Conservation (phyloP, 129 eudicot species). For the Oenanthe sinensis region DNA sequence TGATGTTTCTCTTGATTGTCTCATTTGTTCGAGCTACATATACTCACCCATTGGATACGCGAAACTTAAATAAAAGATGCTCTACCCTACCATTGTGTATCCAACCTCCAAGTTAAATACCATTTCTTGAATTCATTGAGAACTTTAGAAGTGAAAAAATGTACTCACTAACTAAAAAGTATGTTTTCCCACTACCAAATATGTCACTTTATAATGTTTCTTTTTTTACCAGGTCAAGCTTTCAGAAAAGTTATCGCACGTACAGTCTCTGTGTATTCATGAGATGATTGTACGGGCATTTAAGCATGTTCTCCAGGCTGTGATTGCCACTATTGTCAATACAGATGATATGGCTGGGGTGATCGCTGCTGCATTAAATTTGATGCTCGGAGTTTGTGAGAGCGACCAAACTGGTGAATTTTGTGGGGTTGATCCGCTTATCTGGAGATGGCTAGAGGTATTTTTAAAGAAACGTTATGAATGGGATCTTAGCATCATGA, state of each 20-base stretch:
- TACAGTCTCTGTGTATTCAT: slow-evolving; percentile 95
- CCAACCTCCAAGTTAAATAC: neutral
- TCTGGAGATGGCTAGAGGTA: slow-evolving; percentile 80
- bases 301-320: slow-evolving; percentile 94
- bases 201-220: slow-evolving; percentile 12
- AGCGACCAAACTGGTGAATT: slow-evolving; percentile 27
- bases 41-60: neutral
- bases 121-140: neutral
- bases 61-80: neutral
- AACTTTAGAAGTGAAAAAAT: neutral
- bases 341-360: slow-evolving; percentile 59
- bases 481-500: slow-evolving; percentile 73
- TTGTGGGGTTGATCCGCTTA: slow-evolving; percentile 48
- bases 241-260: slow-evolving; percentile 94
- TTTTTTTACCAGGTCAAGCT: slow-evolving; percentile 65
- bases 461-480: slow-evolving; percentile 81
- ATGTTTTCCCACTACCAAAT: neutral
- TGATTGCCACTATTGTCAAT: slow-evolving; percentile 66
- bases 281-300: slow-evolving; percentile 98
- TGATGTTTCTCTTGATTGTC: neutral
- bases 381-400: slow-evolving; percentile 89
- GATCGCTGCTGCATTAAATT: slow-evolving; percentile 75
- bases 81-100: neutral
- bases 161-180: neutral
- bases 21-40: neutral